Percentiles rank a stretch among this genome's conserved stretches.
These are phyloP conservation scores for Solanum phureja DNA, from an alignment of 257 asterid species.

Conservation along the genomic window DNA sequence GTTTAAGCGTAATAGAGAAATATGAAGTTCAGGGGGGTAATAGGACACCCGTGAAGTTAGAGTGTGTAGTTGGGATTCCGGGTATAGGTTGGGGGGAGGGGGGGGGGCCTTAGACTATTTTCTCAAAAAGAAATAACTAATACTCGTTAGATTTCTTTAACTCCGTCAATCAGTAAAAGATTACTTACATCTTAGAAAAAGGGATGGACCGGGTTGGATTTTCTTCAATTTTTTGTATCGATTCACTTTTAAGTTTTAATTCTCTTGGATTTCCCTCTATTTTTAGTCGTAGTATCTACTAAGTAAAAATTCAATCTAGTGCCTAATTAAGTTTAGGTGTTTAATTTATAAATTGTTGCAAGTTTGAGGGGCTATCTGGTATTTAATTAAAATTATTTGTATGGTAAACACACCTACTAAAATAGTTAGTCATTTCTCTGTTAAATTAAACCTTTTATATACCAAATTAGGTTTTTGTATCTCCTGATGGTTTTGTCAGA, in stretches of 20 bases:
- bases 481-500: not conserved
- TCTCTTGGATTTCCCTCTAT: not conserved
- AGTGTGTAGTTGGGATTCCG: too few relatives aligned
- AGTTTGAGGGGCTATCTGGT: not conserved
- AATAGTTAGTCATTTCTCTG: not conserved
- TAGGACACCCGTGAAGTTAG: too few relatives aligned
- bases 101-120: too few relatives aligned
- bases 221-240: not conserved
- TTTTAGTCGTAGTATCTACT: not conserved
- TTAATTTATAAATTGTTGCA: not conserved
- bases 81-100: too few relatives aligned
- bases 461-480: not conserved
- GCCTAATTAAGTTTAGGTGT: not conserved
- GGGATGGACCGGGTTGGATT: too few relatives aligned
- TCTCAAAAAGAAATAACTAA: too few relatives aligned
- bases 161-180: too few relatives aligned
- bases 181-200: too few relatives aligned
- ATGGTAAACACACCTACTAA: not conserved
- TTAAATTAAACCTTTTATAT: not conserved
- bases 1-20: too few relatives aligned
- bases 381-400: not conserved
- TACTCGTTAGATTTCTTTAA: too few relatives aligned
- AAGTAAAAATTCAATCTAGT: not conserved
- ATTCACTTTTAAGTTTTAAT: too few relatives aligned
- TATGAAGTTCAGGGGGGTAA: too few relatives aligned